Evolutionary conservation across 2,329 filamentous ascomycete genomes (phyloP), one percentile per base, ranked within the genome.

Genomic region (Diaporthe amygdali): DNA sequence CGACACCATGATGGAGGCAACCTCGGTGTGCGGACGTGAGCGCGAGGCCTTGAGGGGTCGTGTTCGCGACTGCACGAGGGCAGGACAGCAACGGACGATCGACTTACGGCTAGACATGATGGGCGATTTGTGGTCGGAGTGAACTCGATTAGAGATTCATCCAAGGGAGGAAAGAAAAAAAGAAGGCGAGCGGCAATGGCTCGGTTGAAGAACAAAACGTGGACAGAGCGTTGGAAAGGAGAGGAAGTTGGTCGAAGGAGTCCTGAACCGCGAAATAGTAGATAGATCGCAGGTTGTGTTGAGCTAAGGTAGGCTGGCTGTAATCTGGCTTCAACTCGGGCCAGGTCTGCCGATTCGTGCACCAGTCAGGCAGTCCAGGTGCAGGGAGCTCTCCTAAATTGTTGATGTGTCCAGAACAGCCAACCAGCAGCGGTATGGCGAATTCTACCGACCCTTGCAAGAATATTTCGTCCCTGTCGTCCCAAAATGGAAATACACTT

Each of bases 71-170:
- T 25, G 52, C 54, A 69, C 39, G 37, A 64, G 55, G 52, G 49
- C 30, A 59, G 51, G 47, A 68, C 68, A 56, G 56, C 32, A 20
- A 37, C 8, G 44, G 30, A 34, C 17, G 41, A 56, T 49, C 49
- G 63, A 87, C 86, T 88, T 83, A 88, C 86, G 82, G 79, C 85
- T 87, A 85, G 85, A 87, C 86, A 88, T 88, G 80, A 77, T 86
- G 85, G 81, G 80, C 77, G 71, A 77, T 75, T 76, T 72, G 73
- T 72, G 71, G 64, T 69, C 30, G 70, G 64, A 64, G 68, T 73
- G 68, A 73, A 72, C 71, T 64, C 71, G 71, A 70, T 64, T 71
- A 71, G 71, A 71, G 72, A 74, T 71, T 75, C 75, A 74, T 75
- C 63, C 66, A 71, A 74, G 72, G 73, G 52, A 52, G 34, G 69